Evolutionary conservation across 495 filamentous ascomycete species (phyloP), one percentile per base, ranked within the genome.

Genomic region (Penicillium taxi): DNA sequence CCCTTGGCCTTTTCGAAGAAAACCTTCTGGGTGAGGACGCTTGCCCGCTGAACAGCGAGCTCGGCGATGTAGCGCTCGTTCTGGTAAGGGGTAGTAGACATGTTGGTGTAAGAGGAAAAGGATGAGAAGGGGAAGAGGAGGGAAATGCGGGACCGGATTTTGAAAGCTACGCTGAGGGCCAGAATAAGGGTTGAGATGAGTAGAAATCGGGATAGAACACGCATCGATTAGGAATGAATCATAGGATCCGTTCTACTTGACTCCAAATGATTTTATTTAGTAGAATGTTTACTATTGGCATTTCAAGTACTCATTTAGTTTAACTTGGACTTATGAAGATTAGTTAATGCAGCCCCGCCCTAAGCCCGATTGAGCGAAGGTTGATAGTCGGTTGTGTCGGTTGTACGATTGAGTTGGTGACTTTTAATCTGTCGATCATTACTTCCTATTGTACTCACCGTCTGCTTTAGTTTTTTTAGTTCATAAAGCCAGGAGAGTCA

Each of bases 1-100:
- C 89, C 88, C 66, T 96, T 96, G 47, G 86, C 80, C 55, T 82
- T 85, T 39, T 86, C 80, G 64, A 84, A 78, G 74, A 93, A 96
- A 60, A 96, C 89, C 44, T 77, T 78, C 69, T 94, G 87, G 36
- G 91, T 96, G 40, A 96, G 78, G 44, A 89, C 66, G 18, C 80
- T 70, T 13, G 91, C 91, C 37, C 93, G 78, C 63, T 94, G 88
- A 31, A 96, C 87, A 39, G 93, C 88, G 15, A 96, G 79, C 58
- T 88, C 80, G 43, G 91, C 90, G 34, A 93, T 74, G 48, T 80
- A 71, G 44, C 89, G 81, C 68, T 96, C 90, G 42, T 80, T 76
- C 41, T 75, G 66, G 71, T 94, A 95, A 29, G 67, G 54, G 61
- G 75, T 72, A 39, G 35, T 63, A 44, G 52, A 36, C 36, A 48